Percentiles rank a stretch among this genome's conserved stretches.
Evolutionary conservation across 176 grass and related monocot species (phyloP).

Genomic region (Echinochloa phyllopogon): DNA sequence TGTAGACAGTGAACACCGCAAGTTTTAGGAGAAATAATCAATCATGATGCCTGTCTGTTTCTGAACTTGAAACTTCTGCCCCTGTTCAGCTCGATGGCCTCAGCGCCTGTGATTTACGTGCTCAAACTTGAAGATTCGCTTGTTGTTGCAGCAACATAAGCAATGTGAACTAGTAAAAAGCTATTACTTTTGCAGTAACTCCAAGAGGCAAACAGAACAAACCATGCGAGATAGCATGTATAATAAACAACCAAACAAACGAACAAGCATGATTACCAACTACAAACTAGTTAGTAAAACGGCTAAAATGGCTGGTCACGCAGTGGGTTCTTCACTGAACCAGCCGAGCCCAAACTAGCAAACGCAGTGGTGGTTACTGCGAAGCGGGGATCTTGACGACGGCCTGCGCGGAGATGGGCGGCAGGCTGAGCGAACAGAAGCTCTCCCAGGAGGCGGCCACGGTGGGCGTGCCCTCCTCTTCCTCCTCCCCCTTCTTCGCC

Average conservation of each 20-base stretch:
- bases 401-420: constrained; percentile 72
- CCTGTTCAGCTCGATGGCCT: too few species aligned
- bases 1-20: not conserved
- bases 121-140: not conserved
- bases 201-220: not conserved
- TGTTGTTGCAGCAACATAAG: not conserved
- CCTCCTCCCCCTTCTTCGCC: not conserved
- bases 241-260: not conserved
- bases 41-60: not conserved
- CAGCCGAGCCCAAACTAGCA: not conserved
- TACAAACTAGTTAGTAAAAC: not conserved
- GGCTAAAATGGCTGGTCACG: not conserved
- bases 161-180: not conserved
- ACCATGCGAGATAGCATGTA: constrained; percentile 57
- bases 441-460: constrained; percentile 65
- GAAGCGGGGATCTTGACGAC: constrained; percentile 69
- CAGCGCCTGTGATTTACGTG: too few species aligned
- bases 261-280: not conserved
- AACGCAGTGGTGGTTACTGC: constrained; percentile 25
- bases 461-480: not conserved
- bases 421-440: constrained; percentile 82
- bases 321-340: not conserved
- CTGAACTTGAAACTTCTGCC: not conserved
- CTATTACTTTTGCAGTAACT: not conserved
- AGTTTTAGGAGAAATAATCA: too few species aligned